Base-by-base conservation (phyloP, 805 yeast species). In the Danielia oregonensis region DNA sequence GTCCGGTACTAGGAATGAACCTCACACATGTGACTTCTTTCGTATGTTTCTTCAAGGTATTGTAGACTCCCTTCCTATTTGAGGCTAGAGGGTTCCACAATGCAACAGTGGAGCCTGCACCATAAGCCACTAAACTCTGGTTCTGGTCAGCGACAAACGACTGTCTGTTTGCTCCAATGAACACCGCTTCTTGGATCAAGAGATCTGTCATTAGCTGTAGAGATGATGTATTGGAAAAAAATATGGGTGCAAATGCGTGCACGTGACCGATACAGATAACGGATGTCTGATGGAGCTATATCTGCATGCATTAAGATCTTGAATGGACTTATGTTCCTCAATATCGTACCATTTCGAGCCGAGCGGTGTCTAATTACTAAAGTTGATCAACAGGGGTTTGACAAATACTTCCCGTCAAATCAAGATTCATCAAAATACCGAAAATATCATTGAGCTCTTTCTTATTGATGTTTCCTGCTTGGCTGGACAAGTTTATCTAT, bases 131-230 rank as follows among this genome's bases (percentile, higher is more conserved):
- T 4, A 72, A 36, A 1, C 36, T 34, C 0, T 51, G 35, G 39
- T 70, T 65, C 44, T 70, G 72, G 48, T 78, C 88, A 16, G 79
- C 70, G 5, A 73, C 76, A 39, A 72, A 75, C 4, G 78, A 63
- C 47, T 81, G 86, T 40, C 72, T 74, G 53, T 84, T 85, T 23
- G 86, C 87, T 11, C 94, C 94, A 13, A 75, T 65, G 52, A 83
- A 82, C 4, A 79, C 64, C 12, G 83, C 85, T 37, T 78, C 82
- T 29, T 63, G 59, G 2, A 41, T 22, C 12, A 40, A 35, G 16
- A 15, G 23, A 11, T 7, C 24, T 16, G 26, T 10, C 29, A 26
- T 26, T 9, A 21, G 12, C 12, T 23, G 23, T 9, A 16, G 24
- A 24, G 16, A 14, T 9, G 17, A 11, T 4, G 21, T 10, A 17